Evolutionary conservation across 2,329 filamentous ascomycete genomes (phyloP), one percentile per base, ranked within the genome.

Genomic region (Chalara sp.): DNA sequence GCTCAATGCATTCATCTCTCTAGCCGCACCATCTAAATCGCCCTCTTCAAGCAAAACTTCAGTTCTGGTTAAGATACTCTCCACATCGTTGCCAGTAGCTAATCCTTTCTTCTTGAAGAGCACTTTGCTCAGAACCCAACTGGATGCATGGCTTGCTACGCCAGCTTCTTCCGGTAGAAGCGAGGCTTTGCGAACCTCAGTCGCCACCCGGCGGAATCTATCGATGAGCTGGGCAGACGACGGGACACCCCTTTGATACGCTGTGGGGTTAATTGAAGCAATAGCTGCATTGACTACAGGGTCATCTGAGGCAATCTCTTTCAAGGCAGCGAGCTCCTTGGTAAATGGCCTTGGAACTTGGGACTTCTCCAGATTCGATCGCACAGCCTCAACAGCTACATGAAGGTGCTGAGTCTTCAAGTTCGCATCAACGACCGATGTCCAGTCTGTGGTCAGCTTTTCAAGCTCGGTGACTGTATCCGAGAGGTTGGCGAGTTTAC

Each of bases 341-440:
- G 96, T 81, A 68, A 99, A 99, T 4, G 93, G 93, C 41, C 82
- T 80, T 21, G 92, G 87, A 61, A 84, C 78, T 42, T 83, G 74
- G 10, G 84, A 78, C 57, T 86, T 85, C 65, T 90, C 85, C 28
- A 97, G 80, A 47, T 86, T 89, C 52, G 88, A 83, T 58, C 89
- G 86, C 47, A 97, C 90, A 39, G 92, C 89, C 67, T 99, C 93
- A 32, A 97, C 87, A 21, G 93, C 93, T 35, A 99, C 89, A 65
- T 96, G 89, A 31, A 99, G 83, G 72, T 97, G 91, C 70, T 99
- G 93, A 1, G 93, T 96, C 70, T 88, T 86, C 56, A 97, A 80
- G 71, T 93, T 97, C 53, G 81, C 77, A 66, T 97, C 90, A 28
- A 99, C 83, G 37, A 97, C 89, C 40, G 84, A 81, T 70, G 92